Conservation (phyloP, 2,329 filamentous ascomycete species). For the Colletotrichum graminicola region DNA sequence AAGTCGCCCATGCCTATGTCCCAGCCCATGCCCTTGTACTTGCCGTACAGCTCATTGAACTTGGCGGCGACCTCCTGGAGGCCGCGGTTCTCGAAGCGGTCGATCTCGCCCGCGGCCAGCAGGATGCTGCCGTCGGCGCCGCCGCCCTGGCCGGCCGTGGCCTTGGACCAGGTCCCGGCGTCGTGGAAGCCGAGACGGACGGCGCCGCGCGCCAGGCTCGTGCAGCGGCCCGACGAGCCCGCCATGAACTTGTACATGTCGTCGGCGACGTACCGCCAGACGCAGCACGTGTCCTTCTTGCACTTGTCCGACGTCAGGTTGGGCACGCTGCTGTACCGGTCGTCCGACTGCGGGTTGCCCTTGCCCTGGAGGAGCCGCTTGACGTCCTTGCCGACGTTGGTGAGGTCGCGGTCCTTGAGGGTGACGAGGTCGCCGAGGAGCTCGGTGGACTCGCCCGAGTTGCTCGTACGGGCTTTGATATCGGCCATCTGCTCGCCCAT, state of each 20-base stretch:
- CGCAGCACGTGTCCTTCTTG: constrained; percentile 57
- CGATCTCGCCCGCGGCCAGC: constrained; percentile 53
- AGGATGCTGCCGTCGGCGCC: constrained; percentile 62
- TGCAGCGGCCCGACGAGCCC: constrained; percentile 56
- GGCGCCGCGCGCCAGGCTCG: constrained; percentile 57
- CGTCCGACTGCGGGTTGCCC: constrained; percentile 43
- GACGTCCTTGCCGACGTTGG: constrained; percentile 42
- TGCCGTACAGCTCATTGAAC: constrained; percentile 55
- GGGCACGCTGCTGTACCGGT: constrained; percentile 43
- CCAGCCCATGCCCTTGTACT: constrained; percentile 50
- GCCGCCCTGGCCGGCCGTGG: constrained; percentile 49
- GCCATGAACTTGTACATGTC: constrained; percentile 55
- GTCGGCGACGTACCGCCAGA: constrained; percentile 58
- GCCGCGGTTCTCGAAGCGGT: constrained; percentile 59
- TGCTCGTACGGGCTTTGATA: constrained; percentile 38
- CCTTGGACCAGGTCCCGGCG: constrained; percentile 58
- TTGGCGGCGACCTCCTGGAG: constrained; percentile 58
- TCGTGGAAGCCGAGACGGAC: constrained; percentile 64
- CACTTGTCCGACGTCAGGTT: constrained; percentile 48
- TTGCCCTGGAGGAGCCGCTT: constrained; percentile 42
- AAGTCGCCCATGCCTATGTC: constrained; percentile 66
- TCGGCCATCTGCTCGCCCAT: constrained; percentile 42
- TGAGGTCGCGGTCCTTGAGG: constrained; percentile 39
- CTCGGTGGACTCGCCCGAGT: constrained; percentile 39
- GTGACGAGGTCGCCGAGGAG: constrained; percentile 43